Evolutionary conservation across 257 asterid species (phyloP).

Genomic region (Solanum ossicruentum): DNA sequence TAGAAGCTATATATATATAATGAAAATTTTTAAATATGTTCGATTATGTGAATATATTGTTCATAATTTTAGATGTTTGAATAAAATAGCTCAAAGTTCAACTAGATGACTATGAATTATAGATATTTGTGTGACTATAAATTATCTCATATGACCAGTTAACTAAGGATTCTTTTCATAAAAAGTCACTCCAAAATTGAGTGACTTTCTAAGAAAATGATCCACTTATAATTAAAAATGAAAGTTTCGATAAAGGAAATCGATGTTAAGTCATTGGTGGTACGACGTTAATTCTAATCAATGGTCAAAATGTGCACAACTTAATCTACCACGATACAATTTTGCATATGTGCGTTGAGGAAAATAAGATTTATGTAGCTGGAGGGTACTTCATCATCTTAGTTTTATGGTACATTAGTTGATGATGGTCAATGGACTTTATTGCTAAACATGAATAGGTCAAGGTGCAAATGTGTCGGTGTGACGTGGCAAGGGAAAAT

Average conservation of each 20-base stretch:
- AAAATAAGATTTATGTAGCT: slow-evolving; percentile 25
- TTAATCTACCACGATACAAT: slow-evolving; percentile 26
- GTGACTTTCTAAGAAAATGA: no score
- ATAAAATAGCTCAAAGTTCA: background rate
- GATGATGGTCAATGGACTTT: slow-evolving; percentile 16
- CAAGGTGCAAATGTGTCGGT: slow-evolving; percentile 34
- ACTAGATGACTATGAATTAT: no score
- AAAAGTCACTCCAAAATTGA: no score
- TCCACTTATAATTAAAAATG: no score
- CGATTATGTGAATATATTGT: background rate
- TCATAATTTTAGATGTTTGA: background rate
- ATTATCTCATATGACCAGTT: no score
- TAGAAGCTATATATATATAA: background rate
- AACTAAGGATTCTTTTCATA: no score
- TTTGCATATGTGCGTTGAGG: slow-evolving; percentile 30
- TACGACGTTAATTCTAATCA: slow-evolving; percentile 4
- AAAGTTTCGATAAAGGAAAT: no score
- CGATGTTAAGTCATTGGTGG: background rate
- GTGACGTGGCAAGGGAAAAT: slow-evolving; percentile 43
- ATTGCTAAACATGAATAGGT: slow-evolving; percentile 23
- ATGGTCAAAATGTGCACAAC: slow-evolving; percentile 29
- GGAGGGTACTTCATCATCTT: slow-evolving; percentile 40
- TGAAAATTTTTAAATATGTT: background rate
- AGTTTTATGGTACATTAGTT: slow-evolving; percentile 18
- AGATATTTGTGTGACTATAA: no score